Percentiles rank a stretch among this genome's conserved stretches.
phyloP scores from a whole-genome alignment of 2,329 filamentous ascomycete species.

The Paecilomyces fulvus region DNA sequence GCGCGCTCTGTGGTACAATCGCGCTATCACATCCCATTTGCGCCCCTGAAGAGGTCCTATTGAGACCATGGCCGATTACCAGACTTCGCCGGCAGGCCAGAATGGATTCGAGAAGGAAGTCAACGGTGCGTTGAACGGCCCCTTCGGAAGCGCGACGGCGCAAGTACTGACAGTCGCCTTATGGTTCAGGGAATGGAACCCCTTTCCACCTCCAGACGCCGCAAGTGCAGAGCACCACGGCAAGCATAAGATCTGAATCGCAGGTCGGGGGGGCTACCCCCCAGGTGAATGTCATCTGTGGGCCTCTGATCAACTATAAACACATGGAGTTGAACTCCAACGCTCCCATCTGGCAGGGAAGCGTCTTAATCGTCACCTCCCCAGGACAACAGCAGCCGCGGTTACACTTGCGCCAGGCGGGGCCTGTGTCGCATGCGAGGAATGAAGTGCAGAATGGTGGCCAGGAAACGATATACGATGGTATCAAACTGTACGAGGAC shows the following conservation, averaged over 20 bases:
- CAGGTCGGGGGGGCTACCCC: slow-evolving; percentile 9
- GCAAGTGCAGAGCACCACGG: neutral
- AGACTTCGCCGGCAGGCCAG: neutral
- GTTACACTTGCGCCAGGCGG: slow-evolving; percentile 42
- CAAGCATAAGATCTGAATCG: neutral
- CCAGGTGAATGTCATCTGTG: slow-evolving; percentile 36
- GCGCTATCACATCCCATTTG: neutral
- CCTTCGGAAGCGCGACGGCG: neutral
- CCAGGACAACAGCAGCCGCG: slow-evolving; percentile 57
- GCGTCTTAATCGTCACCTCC: slow-evolving; percentile 71
- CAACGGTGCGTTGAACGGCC: neutral
- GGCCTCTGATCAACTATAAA: slow-evolving; percentile 43
- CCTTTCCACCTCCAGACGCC: neutral
- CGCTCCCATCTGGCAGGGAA: slow-evolving; percentile 62
- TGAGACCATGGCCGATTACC: slow-evolving; percentile 1
- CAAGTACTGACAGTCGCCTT: neutral
- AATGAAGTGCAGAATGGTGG: slow-evolving; percentile 13
- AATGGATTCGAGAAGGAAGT: neutral
- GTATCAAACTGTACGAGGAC: slow-evolving; percentile 54
- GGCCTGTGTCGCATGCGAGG: slow-evolving; percentile 16
- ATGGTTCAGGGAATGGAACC: neutral
- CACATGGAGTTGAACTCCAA: slow-evolving; percentile 31
- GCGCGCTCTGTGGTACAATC: neutral
- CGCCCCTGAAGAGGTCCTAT: neutral
- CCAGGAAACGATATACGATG: slow-evolving; percentile 30